These are phyloP conservation scores for Daldinia caldariorum DNA, from an alignment of 495 filamentous ascomycete species.

Conservation along the genomic window DNA sequence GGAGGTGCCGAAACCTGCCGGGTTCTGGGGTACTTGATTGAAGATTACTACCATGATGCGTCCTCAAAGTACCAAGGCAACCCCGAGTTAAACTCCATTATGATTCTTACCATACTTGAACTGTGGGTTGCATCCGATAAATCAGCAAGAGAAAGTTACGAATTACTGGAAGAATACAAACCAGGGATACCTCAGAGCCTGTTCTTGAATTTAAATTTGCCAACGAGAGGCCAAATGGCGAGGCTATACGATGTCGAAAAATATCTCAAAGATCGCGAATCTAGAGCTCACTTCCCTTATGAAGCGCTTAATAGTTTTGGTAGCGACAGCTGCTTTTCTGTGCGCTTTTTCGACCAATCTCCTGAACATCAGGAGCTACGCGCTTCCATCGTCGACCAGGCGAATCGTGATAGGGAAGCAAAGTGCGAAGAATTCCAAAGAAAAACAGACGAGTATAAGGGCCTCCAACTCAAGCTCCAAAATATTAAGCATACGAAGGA, in stretches of 20 bases:
- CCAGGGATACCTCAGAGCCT: conserved; percentile 56
- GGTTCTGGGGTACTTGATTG: conserved; percentile 32
- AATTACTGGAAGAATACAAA: conserved; percentile 62
- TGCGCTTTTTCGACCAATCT: conserved; percentile 63
- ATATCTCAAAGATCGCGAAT: conserved; percentile 56
- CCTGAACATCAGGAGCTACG: conserved; percentile 52
- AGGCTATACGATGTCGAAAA: conserved; percentile 60
- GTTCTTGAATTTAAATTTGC: conserved; percentile 62
- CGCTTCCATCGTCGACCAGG: conserved; percentile 52
- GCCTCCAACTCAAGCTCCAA: conserved; percentile 44
- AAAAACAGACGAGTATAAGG: conserved; percentile 48
- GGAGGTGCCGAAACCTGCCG: conserved; percentile 3
- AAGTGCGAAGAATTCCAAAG: conserved; percentile 58
- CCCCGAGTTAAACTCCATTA: conserved; percentile 64
- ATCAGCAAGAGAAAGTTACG: conserved; percentile 51
- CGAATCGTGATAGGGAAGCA: conserved; percentile 38
- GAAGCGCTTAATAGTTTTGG: conserved; percentile 52
- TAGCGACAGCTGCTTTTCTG: conserved; percentile 57
- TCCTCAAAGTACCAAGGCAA: conserved; percentile 50
- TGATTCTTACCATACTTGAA: conserved; percentile 69
- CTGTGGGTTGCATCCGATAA: conserved; percentile 71
- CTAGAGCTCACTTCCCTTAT: conserved; percentile 27
- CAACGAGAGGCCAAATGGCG: conserved; percentile 59
- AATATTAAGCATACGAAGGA: conserved; percentile 46
- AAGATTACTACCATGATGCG: conserved; percentile 42